Conservation (phyloP, 495 filamentous ascomycete genomes). For the Opeltia flavorubescens region DNA sequence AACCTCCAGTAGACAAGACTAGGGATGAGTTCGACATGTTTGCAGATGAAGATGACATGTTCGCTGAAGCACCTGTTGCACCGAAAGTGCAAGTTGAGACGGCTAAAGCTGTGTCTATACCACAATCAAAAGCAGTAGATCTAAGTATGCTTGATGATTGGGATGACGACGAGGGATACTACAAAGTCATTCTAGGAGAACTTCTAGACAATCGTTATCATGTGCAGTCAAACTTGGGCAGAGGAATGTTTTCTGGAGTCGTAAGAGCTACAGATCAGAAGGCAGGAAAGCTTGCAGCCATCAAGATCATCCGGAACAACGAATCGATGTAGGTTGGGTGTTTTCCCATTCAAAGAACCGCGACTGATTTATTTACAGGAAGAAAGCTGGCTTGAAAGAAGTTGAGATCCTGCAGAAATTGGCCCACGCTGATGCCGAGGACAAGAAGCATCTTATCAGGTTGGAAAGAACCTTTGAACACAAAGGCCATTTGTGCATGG, state of each 20-base stretch:
- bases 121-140: conserved; percentile 51
- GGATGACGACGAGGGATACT: conserved; percentile 90
- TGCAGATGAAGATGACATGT: conserved; percentile 81
- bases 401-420: conserved; percentile 81
- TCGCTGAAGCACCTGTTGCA: conserved; percentile 44
- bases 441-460: conserved; percentile 85
- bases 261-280: conserved; percentile 73
- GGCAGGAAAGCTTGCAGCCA: conserved; percentile 58
- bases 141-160: conserved; percentile 83
- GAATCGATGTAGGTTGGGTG: conserved; percentile 54
- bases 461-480: conserved; percentile 81
- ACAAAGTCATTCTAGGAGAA: conserved; percentile 81
- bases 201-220: conserved; percentile 78
- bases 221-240: conserved; percentile 74
- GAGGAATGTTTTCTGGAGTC: conserved; percentile 94
- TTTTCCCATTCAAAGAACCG: not conserved
- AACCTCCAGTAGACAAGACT: conserved; percentile 23
- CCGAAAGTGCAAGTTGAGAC: conserved; percentile 28
- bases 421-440: conserved; percentile 66
- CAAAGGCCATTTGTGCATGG: conserved; percentile 89
- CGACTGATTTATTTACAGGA: conserved; percentile 25
- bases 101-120: conserved; percentile 28
- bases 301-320: conserved; percentile 92
- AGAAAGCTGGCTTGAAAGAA: conserved; percentile 88
- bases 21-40: conserved; percentile 87